Conservation (phyloP, 2,329 filamentous ascomycete genomes). For the Neurospora sp. region DNA sequence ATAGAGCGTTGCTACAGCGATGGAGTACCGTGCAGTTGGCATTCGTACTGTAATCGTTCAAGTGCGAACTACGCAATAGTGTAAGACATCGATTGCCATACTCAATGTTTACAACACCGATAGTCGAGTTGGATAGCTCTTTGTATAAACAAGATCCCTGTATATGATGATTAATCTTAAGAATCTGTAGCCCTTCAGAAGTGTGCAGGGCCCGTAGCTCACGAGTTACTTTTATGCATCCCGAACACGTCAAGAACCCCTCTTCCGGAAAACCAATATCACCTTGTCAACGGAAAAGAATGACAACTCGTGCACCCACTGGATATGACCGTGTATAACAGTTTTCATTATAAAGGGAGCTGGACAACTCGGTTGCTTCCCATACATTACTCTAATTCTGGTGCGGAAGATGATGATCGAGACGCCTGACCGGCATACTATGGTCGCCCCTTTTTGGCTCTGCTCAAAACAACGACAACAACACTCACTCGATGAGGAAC, state of each 20-base stretch:
- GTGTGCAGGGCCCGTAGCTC: neutral
- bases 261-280: neutral
- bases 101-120: neutral
- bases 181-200: no score
- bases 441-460: neutral
- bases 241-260: neutral
- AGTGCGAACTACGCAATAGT: neutral
- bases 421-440: neutral
- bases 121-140: neutral
- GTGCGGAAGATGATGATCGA: neutral
- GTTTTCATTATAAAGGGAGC: neutral
- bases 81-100: neutral
- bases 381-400: neutral
- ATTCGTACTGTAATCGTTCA: neutral
- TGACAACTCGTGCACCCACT: neutral
- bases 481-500: constrained; percentile 61
- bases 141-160: neutral
- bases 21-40: neutral
- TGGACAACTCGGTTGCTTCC: neutral
- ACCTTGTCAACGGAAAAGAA: neutral
- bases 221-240: neutral
- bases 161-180: neutral
- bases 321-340: neutral
- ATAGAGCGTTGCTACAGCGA: neutral
- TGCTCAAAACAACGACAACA: neutral